These are phyloP conservation scores for Tilletia walkeri DNA, from an alignment of 1,284 basidiomycete species.

Conservation along the genomic window DNA sequence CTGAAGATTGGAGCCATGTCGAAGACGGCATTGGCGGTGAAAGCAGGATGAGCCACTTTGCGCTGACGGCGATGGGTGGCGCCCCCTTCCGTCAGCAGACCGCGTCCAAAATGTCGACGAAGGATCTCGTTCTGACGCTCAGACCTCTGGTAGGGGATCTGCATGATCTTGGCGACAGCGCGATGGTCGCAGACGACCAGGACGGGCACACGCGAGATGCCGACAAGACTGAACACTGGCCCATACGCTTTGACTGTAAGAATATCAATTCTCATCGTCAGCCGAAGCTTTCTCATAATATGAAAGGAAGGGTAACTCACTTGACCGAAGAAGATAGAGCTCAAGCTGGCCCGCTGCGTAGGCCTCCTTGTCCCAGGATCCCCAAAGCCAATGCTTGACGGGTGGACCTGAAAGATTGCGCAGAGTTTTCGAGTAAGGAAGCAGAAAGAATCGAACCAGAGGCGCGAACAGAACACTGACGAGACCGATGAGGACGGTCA, in stretches of 20 bases:
- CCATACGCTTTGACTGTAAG: neutral
- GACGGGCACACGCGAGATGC: neutral
- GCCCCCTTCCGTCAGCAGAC: neutral
- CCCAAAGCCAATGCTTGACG: neutral
- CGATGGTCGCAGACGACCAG: neutral
- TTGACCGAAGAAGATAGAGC: neutral
- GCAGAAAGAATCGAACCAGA: neutral
- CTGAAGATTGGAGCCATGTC: constrained; percentile 41
- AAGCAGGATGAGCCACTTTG: constrained; percentile 49
- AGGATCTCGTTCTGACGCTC: neutral
- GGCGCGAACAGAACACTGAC: neutral
- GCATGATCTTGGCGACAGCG: neutral
- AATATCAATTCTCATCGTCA: too few relatives aligned
- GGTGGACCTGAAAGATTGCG: neutral
- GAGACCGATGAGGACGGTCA: too few relatives aligned
- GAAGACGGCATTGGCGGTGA: constrained; percentile 37
- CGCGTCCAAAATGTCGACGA: neutral
- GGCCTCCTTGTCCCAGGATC: neutral
- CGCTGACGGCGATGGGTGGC: constrained; percentile 31
- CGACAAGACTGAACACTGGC: neutral
- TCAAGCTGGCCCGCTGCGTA: neutral
- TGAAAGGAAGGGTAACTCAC: neutral
- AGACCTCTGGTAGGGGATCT: neutral
- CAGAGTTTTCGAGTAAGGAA: neutral
- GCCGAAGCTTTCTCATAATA: neutral